Evolutionary conservation across 306 rosid species (phyloP), one percentile per base, ranked within the genome.

Genomic region (Casuarina equisetifolia): DNA sequence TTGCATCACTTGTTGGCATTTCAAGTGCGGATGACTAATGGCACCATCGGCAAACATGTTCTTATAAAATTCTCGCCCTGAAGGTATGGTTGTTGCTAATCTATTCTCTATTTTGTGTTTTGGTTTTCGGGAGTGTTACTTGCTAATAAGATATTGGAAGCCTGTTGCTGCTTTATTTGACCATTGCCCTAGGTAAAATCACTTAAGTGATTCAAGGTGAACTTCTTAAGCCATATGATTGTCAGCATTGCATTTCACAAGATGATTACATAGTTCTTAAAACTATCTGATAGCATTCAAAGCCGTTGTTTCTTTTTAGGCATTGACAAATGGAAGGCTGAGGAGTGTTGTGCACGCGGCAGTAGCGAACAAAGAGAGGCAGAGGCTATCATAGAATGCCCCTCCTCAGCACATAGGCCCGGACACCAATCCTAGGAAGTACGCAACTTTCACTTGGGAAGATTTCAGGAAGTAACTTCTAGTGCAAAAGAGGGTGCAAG

Each of bases 31-130:
- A 93, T 79, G 98, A 93, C 83, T 93, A 93, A 73, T 90, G 98
- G 98, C 98, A 93, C 84, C 98, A 93, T 78, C 91, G 98, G 97
- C 85, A 89, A 78, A 97, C 91, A 57, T 62, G 93, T 82, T 71
- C 20, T 44, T 32, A 72, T 59, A 55, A 70, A 48, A 70, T 74
- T 35, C 48, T 87, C 92, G 89, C 66, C 71, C 74, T 20, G 83
- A 93, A 89, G 97, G 98, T 93, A 90, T 79, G 81, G 77, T 77
- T 80, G 78, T 1, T 9, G 51, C 76, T 70, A 46, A 75, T 72
- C 75, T 32, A 25, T 25, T 25, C 32, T 25, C 32, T 57, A 57
- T 73, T 32, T 66, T 53, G 0, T 55, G 43, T 44, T 39, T 38
- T 16, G 64, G n/a, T 54, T 45, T 71, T 13, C 71, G 3, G 53